Base-by-base conservation (phyloP, 768 basidiomycete species). In the Tulasnella calospora region DNA sequence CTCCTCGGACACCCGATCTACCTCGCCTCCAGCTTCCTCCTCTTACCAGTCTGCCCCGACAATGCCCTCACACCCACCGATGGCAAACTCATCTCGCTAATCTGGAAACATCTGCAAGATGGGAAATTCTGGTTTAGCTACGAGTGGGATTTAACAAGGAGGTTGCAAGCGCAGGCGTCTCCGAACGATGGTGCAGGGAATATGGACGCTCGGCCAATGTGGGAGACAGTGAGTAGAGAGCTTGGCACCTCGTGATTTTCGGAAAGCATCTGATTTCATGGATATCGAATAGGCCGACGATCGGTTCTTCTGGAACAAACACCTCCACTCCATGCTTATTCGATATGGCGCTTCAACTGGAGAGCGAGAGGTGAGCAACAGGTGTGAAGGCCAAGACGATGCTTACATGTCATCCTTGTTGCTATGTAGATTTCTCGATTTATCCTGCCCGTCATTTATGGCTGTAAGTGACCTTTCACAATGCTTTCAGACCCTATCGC, bases 261-360 rank as follows among this genome's bases (percentile, higher is more conserved):
- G 3, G 38, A 38, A 36, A 46, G 8, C 13, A 3, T 36, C 73
- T 74, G 30, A 74, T 12, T 8, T 46, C 36, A 8, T 19, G 70
- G 38, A 4, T 44, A 35, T 30, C 27, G n/a, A 79, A 21, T 81
- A 96, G 92, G 92, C 92, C 47, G 98, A 99, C 81, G 95, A 98
- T 82, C 89, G 96, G 80, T 99, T 99, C 86, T 99, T 99, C 85
- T 99, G 98, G 97, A 99, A 99, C 84, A 93, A 90, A 90, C 92
- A 80, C 73, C 82, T 92, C 78, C 90, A 91, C 79, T 85, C 87
- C 19, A 87, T 88, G 80, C 85, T 95, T 79, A 91, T 92, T 78
- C 90, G 90, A 82, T 82, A 83, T 55, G 87, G 86, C 15, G 86
- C 84, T 44, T 84, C 86, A 40, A 86, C 88, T 80, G 84, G 88